Conservation (phyloP, 164 flowering plant genomes). For the Malania oleifera region DNA sequence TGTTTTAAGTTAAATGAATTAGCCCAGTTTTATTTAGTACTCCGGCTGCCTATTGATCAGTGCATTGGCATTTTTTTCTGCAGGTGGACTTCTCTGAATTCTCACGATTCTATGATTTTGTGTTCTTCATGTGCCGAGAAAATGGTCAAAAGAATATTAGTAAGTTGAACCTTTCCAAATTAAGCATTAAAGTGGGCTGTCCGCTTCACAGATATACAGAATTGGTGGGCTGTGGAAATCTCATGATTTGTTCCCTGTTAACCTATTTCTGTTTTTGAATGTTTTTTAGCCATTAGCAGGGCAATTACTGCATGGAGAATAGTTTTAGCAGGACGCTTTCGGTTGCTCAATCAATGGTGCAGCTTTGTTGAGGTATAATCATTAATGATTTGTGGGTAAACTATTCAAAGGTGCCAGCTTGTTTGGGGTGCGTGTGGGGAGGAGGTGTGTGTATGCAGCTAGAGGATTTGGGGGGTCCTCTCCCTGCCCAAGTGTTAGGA, state of each 20-base stretch:
- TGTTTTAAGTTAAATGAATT: neutral
- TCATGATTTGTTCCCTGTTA: neutral
- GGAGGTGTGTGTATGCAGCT: too few relatives aligned
- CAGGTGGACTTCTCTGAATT: slow-evolving; percentile 75
- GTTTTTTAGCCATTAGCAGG: slow-evolving; percentile 62
- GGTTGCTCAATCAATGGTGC: slow-evolving; percentile 86
- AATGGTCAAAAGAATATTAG: slow-evolving; percentile 87
- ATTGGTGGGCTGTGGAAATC: too few relatives aligned
- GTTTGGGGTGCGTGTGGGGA: too few relatives aligned
- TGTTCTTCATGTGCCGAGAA: slow-evolving; percentile 87
- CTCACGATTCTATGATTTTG: slow-evolving; percentile 81
- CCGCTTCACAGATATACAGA: too few relatives aligned
- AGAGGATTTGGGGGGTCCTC: too few relatives aligned
- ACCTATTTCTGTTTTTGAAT: slow-evolving; percentile 5
- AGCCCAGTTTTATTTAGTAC: neutral
- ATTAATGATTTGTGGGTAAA: neutral
- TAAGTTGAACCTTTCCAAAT: slow-evolving; percentile 42
- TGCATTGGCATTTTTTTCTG: slow-evolving; percentile 11
- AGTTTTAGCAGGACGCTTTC: slow-evolving; percentile 81
- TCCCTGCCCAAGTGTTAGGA: too few relatives aligned
- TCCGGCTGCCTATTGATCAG: neutral
- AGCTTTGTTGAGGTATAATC: slow-evolving; percentile 81
- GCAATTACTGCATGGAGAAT: slow-evolving; percentile 83
- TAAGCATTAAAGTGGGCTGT: neutral
- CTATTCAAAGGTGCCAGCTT: too few relatives aligned